These are phyloP conservation scores for Neonectria faginata DNA, from an alignment of 2,329 filamentous ascomycete species.

Conservation along the genomic window DNA sequence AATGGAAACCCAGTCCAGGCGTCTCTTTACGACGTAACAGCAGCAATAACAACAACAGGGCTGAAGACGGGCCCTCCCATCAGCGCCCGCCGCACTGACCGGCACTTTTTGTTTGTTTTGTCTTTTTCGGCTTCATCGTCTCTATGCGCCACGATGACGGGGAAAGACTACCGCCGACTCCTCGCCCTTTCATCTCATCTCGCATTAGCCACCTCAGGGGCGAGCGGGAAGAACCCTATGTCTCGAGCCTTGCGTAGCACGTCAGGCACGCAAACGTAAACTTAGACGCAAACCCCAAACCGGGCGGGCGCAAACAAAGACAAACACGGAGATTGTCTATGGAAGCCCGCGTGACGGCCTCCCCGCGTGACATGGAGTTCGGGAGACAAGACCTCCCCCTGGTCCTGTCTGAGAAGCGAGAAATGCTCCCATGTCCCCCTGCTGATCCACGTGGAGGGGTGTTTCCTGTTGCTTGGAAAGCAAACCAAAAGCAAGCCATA, in stretches of 20 bases:
- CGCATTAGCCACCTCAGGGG: neutral
- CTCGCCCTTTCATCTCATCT: neutral
- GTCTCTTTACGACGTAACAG: neutral
- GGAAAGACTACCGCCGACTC: neutral
- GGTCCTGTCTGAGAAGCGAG: conserved; percentile 4
- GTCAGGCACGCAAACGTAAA: conserved; percentile 1
- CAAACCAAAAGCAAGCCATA: conserved; percentile 13
- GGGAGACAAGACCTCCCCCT: conserved; percentile 1
- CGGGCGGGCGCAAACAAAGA: neutral
- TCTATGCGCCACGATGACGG: neutral
- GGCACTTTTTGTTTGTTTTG: conserved; percentile 1
- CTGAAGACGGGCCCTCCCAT: neutral
- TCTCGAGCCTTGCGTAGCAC: neutral
- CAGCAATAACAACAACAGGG: neutral
- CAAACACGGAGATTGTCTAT: neutral
- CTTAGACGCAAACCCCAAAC: neutral
- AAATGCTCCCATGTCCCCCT: conserved; percentile 13
- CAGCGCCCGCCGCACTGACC: conserved; percentile 13
- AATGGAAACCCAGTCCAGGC: conserved; percentile 11
- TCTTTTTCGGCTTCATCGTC: neutral
- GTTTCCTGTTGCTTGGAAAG: neutral
- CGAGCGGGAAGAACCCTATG: neutral
- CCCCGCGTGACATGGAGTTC: conserved; percentile 6
- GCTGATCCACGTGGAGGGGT: conserved; percentile 12
- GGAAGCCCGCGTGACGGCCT: neutral